Percentiles rank a stretch among this genome's conserved stretches.
These are phyloP conservation scores for Tillandsia fasciculata DNA, from an alignment of 176 grass and related monocot genomes.

Conservation along the genomic window DNA sequence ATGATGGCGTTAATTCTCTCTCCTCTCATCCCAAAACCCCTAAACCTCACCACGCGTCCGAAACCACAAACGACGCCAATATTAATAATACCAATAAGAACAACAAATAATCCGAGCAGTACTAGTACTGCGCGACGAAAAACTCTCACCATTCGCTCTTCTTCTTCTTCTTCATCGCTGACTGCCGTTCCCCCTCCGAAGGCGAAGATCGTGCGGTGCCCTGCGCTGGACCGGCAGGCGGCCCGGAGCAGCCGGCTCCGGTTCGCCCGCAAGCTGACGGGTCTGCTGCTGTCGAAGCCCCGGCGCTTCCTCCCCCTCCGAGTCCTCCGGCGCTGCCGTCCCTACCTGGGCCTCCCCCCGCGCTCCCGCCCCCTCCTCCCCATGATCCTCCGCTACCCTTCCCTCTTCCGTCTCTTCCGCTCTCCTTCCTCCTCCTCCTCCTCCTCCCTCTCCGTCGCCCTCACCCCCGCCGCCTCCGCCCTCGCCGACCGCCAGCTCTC, in stretches of 20 bases:
- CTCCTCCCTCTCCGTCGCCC: constrained; percentile 39
- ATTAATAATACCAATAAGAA: too few species aligned
- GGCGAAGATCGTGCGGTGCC: constrained; percentile 50
- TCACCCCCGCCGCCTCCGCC: constrained; percentile 43
- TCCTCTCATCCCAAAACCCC: too few species aligned
- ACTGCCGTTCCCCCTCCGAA: constrained; percentile 2
- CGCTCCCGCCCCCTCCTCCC: constrained; percentile 32
- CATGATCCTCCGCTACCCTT: constrained; percentile 61
- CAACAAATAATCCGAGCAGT: too few species aligned
- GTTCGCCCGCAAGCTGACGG: constrained; percentile 59
- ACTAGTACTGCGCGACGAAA: too few species aligned
- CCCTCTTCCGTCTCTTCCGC: constrained; percentile 53
- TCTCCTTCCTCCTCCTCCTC: constrained; percentile 2
- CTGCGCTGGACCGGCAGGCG: constrained; percentile 50
- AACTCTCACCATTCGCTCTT: too few species aligned
- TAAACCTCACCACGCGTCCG: too few species aligned
- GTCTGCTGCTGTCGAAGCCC: constrained; percentile 70
- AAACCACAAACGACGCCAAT: too few species aligned
- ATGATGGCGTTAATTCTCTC: too few species aligned
- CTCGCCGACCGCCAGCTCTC: constrained; percentile 25
- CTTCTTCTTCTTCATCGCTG: background rate
- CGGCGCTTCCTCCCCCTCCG: constrained; percentile 66
- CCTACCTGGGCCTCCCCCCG: constrained; percentile 43
- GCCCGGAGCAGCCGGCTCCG: constrained; percentile 49
- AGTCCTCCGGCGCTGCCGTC: constrained; percentile 48